A percentile compares a stretch with the other conserved stretches of the same genome.
Conservation (phyloP, 2,329 filamentous ascomycete species). For the Zymoseptoria tritici region DNA sequence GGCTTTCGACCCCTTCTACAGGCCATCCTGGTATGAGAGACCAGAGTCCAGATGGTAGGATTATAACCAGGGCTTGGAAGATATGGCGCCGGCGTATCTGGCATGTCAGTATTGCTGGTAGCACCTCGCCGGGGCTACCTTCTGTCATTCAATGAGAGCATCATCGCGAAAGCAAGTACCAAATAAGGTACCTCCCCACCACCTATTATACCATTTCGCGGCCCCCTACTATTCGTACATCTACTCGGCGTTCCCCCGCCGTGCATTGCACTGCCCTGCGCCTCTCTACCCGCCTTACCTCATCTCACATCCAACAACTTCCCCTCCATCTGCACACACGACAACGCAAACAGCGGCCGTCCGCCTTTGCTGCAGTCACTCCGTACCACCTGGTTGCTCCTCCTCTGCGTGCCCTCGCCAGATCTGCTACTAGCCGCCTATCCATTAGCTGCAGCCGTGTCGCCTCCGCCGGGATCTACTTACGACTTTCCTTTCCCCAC, state of each 20-base stretch:
- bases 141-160: background rate
- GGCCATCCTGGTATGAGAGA: slow-evolving; percentile 10
- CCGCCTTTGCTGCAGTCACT: slow-evolving; percentile 1
- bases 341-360: background rate
- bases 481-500: background rate
- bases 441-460: background rate
- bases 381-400: background rate
- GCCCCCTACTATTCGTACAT: background rate
- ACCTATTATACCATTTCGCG: background rate
- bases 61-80: slow-evolving; percentile 1
- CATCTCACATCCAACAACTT: background rate
- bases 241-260: background rate
- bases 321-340: background rate
- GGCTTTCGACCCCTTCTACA: slow-evolving; percentile 7
- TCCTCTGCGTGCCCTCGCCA: slow-evolving; percentile 6
- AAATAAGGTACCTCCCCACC: background rate
- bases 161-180: background rate
- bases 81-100: background rate
- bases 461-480: slow-evolving; percentile 3
- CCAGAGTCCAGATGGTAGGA: background rate
- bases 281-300: background rate
- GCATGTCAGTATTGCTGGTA: background rate
- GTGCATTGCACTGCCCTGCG: background rate
- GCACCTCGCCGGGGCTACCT: background rate
- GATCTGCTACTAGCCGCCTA: background rate